phyloP scores from a whole-genome alignment of 2,329 filamentous ascomycete species.

The Colletotrichum incanum region DNA sequence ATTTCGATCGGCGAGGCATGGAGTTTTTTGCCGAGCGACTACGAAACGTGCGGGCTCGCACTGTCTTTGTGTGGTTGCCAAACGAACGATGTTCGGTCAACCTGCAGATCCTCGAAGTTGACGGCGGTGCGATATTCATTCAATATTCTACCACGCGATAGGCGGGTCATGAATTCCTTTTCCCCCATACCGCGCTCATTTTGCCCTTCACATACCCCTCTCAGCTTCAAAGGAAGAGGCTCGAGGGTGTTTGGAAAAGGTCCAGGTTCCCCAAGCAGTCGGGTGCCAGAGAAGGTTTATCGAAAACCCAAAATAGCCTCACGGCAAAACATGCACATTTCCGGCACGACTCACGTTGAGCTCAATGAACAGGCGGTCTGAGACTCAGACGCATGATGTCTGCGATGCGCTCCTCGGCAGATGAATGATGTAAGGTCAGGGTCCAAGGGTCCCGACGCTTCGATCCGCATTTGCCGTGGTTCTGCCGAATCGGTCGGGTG shows the following conservation, averaged over 20 bases:
- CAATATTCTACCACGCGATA: background rate
- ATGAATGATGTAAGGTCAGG: slow-evolving; percentile 24
- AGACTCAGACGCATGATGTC: slow-evolving; percentile 13
- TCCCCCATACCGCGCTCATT: background rate
- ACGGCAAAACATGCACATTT: slow-evolving; percentile 3
- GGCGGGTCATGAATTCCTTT: background rate
- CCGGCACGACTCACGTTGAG: background rate
- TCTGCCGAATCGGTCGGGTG: background rate
- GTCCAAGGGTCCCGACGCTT: slow-evolving; percentile 24
- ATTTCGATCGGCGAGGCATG: background rate
- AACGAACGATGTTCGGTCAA: background rate
- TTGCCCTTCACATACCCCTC: slow-evolving; percentile 11
- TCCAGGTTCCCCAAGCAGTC: slow-evolving; percentile 5
- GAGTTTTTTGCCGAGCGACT: background rate
- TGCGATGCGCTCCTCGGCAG: slow-evolving; percentile 3
- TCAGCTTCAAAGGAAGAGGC: slow-evolving; percentile 10
- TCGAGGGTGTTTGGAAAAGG: slow-evolving; percentile 27
- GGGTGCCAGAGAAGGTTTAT: slow-evolving; percentile 29
- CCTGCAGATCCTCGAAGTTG: slow-evolving; percentile 3
- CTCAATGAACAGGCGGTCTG: slow-evolving; percentile 20
- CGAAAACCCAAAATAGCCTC: slow-evolving; percentile 22
- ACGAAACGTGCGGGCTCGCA: background rate
- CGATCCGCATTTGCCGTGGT: background rate
- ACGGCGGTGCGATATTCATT: slow-evolving; percentile 6
- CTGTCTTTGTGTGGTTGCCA: background rate